Percentiles rank a stretch among this genome's conserved stretches.
These are phyloP conservation scores for Chrysochromulina parva DNA, from an alignment of 78 protist species.

Conservation along the genomic window DNA sequence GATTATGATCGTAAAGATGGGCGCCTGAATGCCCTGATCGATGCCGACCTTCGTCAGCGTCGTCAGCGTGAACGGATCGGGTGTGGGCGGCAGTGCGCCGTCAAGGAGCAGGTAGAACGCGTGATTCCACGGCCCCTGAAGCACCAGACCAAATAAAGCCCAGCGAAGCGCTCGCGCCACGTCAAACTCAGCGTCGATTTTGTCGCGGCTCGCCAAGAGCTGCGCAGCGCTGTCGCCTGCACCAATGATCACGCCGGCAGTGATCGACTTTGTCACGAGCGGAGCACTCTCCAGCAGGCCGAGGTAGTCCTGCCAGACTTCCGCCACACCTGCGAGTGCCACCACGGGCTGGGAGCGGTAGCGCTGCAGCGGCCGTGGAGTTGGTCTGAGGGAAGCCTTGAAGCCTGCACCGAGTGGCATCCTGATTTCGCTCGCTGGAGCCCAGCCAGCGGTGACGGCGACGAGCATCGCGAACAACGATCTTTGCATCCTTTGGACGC, in stretches of 20 bases:
- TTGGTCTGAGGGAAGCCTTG: too few species aligned
- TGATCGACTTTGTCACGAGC: not conserved
- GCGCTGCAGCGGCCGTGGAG: too few species aligned
- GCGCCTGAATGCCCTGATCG: not conserved
- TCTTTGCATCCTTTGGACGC: too few species aligned
- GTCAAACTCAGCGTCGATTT: not conserved
- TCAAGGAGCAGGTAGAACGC: not conserved
- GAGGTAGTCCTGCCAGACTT: not conserved
- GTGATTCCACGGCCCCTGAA: constrained; percentile 20
- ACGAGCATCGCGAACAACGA: too few species aligned
- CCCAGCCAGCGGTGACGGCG: too few species aligned
- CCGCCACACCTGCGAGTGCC: not conserved
- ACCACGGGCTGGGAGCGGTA: too few species aligned
- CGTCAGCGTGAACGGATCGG: not conserved
- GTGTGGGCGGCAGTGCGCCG: not conserved
- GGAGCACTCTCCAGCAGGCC: not conserved
- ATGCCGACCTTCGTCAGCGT: constrained; percentile 10
- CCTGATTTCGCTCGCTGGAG: too few species aligned
- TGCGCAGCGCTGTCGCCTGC: constrained; percentile 5
- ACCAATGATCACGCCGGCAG: not conserved
- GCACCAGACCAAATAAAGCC: not conserved
- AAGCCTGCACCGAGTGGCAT: too few species aligned
- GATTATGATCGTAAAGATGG: not conserved
- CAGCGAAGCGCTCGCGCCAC: not conserved
- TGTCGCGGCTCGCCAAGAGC: not conserved